Conservation (phyloP, 257 asterid genomes). For the Penstemon barbatus region DNA sequence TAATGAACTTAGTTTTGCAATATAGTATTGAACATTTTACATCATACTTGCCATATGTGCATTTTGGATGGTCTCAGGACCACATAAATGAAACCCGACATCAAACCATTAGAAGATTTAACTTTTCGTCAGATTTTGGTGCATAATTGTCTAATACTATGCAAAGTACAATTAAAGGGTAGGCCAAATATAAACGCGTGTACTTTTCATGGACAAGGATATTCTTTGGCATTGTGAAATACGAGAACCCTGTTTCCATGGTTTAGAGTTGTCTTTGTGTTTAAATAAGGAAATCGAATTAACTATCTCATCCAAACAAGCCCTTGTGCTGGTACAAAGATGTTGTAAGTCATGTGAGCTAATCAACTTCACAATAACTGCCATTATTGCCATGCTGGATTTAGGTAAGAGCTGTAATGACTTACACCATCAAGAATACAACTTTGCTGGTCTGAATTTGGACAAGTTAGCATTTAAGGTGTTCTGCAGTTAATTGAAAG, state of each 20-base stretch:
- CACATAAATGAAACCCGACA: no score
- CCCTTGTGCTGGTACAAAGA: conserved; percentile 19
- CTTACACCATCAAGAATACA: conserved; percentile 36
- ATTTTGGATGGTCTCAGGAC: no score
- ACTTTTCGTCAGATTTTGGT: no score
- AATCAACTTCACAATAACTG: conserved; percentile 43
- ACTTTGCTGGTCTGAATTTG: background rate
- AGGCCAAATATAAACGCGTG: no score
- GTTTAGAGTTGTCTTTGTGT: no score
- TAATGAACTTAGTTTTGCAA: background rate
- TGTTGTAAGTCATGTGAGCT: conserved; percentile 38
- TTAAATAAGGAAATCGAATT: conserved; percentile 12
- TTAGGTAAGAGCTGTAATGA: conserved; percentile 49
- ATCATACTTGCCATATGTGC: no score
- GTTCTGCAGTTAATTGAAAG: conserved; percentile 22
- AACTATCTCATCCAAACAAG: conserved; percentile 28
- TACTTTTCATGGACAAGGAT: background rate
- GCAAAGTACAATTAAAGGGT: no score
- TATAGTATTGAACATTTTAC: no score
- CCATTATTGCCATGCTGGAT: conserved; percentile 41
- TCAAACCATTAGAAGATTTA: no score
- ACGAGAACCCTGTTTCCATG: background rate
- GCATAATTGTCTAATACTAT: no score
- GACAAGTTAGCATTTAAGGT: conserved; percentile 35
- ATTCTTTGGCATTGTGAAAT: background rate